These are phyloP conservation scores for Didymosphaeria variabile DNA, from an alignment of 2,329 filamentous ascomycete species.

Conservation along the genomic window DNA sequence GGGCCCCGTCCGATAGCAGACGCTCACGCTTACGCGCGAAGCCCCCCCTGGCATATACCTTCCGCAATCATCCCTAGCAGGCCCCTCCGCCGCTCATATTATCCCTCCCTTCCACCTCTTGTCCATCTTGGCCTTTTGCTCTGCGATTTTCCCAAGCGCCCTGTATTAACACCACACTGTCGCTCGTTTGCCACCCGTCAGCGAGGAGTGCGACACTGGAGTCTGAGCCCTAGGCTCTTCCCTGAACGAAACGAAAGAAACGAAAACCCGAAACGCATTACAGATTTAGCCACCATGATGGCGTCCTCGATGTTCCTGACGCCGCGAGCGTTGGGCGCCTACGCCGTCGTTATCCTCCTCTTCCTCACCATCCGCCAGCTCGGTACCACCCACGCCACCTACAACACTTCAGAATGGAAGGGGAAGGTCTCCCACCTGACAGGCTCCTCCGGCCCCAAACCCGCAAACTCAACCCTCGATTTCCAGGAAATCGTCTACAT, in stretches of 20 bases:
- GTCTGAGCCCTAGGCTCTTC: background rate
- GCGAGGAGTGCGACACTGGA: conserved; percentile 1
- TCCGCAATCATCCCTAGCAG: conserved; percentile 8
- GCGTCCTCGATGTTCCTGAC: conserved; percentile 12
- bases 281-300: background rate
- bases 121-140: background rate
- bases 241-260: background rate
- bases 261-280: background rate
- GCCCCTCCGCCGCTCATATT: conserved; percentile 9
- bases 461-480: conserved; percentile 21
- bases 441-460: background rate
- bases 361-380: conserved; percentile 14
- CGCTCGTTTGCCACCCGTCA: background rate
- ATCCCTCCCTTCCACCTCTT: conserved; percentile 1
- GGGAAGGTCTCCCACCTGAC: conserved; percentile 3
- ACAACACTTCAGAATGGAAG: conserved; percentile 12
- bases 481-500: conserved; percentile 21
- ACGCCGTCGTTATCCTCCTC: conserved; percentile 10
- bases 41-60: conserved; percentile 9
- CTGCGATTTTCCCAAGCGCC: background rate
- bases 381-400: conserved; percentile 8
- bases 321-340: conserved; percentile 11
- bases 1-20: background rate
- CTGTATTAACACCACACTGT: background rate
- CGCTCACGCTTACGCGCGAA: background rate